Evolutionary conservation across 257 asterid species (phyloP), one percentile per base, ranked within the genome.

Genomic region (Linaria vulgaris): DNA sequence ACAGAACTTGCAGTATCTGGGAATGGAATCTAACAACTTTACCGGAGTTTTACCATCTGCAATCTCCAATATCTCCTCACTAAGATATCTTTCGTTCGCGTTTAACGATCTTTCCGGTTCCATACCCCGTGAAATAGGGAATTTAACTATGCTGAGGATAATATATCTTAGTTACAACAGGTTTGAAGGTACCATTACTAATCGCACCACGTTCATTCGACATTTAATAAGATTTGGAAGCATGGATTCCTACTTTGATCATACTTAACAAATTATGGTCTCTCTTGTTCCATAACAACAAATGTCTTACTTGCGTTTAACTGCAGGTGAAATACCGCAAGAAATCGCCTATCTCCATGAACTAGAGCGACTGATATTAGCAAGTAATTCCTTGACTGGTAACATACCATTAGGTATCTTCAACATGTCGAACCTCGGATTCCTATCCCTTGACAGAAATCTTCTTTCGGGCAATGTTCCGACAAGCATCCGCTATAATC

Each of bases 51-150:
- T 68, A 4, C 79, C 79, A 46, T 49, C 61, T 2, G 27, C 71
- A 0, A 58, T 67, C 31, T 70, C 70, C 54, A 73, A 67, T 9
- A 56, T 73, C 45, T 66, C 79, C 5, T 25, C 64, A 56, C 60
- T 70, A 15, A 58, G 19, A 62, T 39, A 49, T 20, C 52, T 78
- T 15, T 22, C 64, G 2, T 58, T 75, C 5, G 24, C 68, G 34
- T 48, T 5, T 11, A 78, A 72, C 63, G 61, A 38, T 20, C 37
- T 78, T 19, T 64, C 61, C 21, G 82, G 82, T 21, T 56, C 31
- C 3, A 24, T 75, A 11, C 73, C 79, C 12, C 44, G 49, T 22
- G 68, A 50, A 20, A 59, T 78, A 31, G 76, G 76, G 2, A 74
- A 78, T 31, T 48, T 69, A 17, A 74, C 76, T 45, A 64, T 51